Evolutionary conservation across 2,329 filamentous ascomycete genomes (phyloP).

Genomic region (Aspergillus viridinutans): DNA sequence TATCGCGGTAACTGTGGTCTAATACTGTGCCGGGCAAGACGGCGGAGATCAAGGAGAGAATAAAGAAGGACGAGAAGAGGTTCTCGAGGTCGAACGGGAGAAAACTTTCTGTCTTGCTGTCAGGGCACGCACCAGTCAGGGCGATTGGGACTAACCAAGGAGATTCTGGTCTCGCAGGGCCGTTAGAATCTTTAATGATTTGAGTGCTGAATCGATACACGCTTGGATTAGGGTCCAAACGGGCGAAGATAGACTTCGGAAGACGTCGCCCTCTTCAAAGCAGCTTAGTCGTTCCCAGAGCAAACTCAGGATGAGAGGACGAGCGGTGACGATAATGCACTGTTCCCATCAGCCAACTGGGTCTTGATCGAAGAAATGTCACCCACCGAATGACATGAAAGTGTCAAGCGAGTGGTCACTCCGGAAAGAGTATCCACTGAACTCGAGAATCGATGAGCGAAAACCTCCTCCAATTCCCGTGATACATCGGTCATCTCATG

Average conservation of each 20-base stretch:
- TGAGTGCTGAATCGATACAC: constrained; percentile 20
- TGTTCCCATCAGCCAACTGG: background rate
- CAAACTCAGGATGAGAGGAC: constrained; percentile 18
- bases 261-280: constrained; percentile 12
- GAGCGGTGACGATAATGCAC: constrained; percentile 25
- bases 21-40: constrained; percentile 43
- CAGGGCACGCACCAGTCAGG: background rate
- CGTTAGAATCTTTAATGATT: constrained; percentile 18
- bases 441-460: constrained; percentile 32
- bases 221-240: constrained; percentile 19
- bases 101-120: constrained; percentile 21
- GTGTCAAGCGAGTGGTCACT: constrained; percentile 30
- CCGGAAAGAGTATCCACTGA: constrained; percentile 34
- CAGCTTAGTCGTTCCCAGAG: constrained; percentile 17
- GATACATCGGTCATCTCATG: constrained; percentile 31
- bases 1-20: constrained; percentile 40
- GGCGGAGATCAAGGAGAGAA: constrained; percentile 28
- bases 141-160: constrained; percentile 11
- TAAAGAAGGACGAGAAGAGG: constrained; percentile 32
- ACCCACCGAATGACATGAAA: constrained; percentile 32
- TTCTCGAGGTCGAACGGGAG: constrained; percentile 32
- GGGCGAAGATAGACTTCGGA: constrained; percentile 15
- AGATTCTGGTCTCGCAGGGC: constrained; percentile 22
- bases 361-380: background rate
- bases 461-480: constrained; percentile 31